Conservation (phyloP, 768 basidiomycete species). For the Russula olivacea region DNA sequence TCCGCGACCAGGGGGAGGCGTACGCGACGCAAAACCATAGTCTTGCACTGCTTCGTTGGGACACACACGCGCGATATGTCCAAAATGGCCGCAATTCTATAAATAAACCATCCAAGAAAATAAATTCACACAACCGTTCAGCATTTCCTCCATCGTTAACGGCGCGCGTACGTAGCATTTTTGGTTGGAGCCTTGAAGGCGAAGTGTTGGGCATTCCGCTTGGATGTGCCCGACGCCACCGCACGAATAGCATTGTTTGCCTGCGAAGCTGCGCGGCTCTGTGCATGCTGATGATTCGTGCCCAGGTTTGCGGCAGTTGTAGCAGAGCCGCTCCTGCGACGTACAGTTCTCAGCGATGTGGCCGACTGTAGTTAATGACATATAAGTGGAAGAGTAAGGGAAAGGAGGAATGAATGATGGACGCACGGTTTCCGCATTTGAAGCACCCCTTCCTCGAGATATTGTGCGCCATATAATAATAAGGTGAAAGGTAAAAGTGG, state of each 20-base stretch:
- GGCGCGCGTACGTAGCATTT: slow-evolving; percentile 73
- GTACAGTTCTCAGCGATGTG: slow-evolving; percentile 92
- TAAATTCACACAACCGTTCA: slow-evolving; percentile 1
- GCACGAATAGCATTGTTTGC: slow-evolving; percentile 91
- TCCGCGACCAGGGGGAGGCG: slow-evolving; percentile 66
- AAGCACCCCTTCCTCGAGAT: slow-evolving; percentile 86
- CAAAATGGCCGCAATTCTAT: slow-evolving; percentile 75
- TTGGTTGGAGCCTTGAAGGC: slow-evolving; percentile 60
- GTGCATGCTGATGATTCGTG: slow-evolving; percentile 89
- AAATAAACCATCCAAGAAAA: neutral
- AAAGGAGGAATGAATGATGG: neutral
- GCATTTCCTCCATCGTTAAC: neutral
- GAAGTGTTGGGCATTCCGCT: slow-evolving; percentile 79
- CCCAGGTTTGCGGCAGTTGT: slow-evolving; percentile 92
- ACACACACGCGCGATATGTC: slow-evolving; percentile 77
- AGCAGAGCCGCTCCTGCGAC: slow-evolving; percentile 84
- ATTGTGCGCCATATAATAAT: slow-evolving; percentile 68
- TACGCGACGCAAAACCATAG: slow-evolving; percentile 53
- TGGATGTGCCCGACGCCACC: slow-evolving; percentile 89
- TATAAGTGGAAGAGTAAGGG: slow-evolving; percentile 3
- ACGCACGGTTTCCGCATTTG: slow-evolving; percentile 89
- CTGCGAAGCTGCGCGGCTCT: slow-evolving; percentile 70
- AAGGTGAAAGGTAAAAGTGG: neutral
- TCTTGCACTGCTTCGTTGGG: slow-evolving; percentile 40
- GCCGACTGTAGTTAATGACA: slow-evolving; percentile 51